Base-by-base conservation (phyloP, 2,329 filamentous ascomycete genomes). In the Thermoascus crustaceus region DNA sequence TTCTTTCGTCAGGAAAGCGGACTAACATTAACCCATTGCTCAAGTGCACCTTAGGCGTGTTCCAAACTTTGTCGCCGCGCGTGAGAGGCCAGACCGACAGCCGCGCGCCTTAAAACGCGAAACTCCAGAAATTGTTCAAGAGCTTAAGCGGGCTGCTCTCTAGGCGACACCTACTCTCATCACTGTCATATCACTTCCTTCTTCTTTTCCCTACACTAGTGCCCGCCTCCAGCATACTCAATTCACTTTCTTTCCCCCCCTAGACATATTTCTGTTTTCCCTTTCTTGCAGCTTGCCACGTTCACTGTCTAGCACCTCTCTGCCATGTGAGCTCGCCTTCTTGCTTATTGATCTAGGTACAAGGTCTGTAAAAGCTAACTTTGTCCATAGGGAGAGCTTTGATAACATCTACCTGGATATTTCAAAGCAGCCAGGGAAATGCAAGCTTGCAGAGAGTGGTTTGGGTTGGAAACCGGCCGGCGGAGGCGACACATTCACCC, bases 331-430 rank as follows among this genome's bases (percentile, higher is more conserved):
- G 53, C 37, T 38, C 19, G 36, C 34, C 23, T 27, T 35, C 20
- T 27, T 17, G 26, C 21, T 22, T 22, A 25, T 16, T 14, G 32
- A 13, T 16, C 30, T 29, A 20, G 30, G 29, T 22, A 32, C 21
- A 9, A 34, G 30, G 26, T 32, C 22, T 24, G 22, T n/a, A 24
- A 24, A n/a, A 21, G 30, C 45, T 45, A 34, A 47, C 29, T 13
- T 30, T 34, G 23, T 14, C 30, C 27, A 33, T 23, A 80, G 75
- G 75, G 91, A 98, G 77, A 91, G 82, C 58, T 98, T 98, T 67
- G 89, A 96, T 59, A 87, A 86, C 66, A 94, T 96, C 67, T 88
- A 91, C 66, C 78, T 98, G 52, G 89, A 98, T 61, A 76, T 98
- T 41, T 95, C 88, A 52, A 91, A 87, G 63, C 82, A 91, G 64